Base-by-base conservation (phyloP, 148 eudicot species). In the Rhododendron simsii region DNA sequence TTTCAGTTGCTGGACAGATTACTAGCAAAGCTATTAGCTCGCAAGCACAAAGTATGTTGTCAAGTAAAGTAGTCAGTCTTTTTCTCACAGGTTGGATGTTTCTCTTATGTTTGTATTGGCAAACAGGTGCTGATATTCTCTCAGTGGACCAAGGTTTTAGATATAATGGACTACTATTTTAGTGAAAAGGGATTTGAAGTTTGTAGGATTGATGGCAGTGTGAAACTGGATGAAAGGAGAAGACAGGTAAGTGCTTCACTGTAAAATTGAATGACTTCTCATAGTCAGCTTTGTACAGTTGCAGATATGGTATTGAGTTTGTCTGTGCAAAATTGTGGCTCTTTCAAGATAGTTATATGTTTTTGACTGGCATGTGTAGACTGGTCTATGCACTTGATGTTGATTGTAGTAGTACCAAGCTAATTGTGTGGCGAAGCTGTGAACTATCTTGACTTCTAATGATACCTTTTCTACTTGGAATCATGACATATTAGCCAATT, bases 171-270 rank as follows among this genome's bases (percentile, higher is more conserved):
- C 74, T 98, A 94, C 87, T 98, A 98, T 87, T 94, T 95, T 45
- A 93, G 92, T 84, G 98, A 95, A 89, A 98, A 86, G 84, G 98
- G 98, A 44, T 88, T 90, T 81, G 83, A 89, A 51, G 98, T 98
- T 81, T 98, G 99, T 91, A 92, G 99, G 90, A 98, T 98, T 87
- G 99, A 98, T 89, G 99, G 99, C 45, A 28, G 20, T 79, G 98
- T 98, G 89, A 98, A 91, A 89, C 92, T 98, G 88, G 95, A 89
- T 21, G 99, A 95, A 21, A 92, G 99, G 90, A 93, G 50, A 91
- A 89, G 90, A 84, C 99, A 98, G 96, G 98, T 94, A 85, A 67
- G 76, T 71, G 78, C 69, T 86, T 7, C 15, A 23, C n/a, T 9
- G 16, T 79, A 18, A 80, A 47, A 50, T 30, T 53, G 67, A 28